phyloP scores from a whole-genome alignment of 768 basidiomycete species.

The Kwoniella newhampshirensis region DNA sequence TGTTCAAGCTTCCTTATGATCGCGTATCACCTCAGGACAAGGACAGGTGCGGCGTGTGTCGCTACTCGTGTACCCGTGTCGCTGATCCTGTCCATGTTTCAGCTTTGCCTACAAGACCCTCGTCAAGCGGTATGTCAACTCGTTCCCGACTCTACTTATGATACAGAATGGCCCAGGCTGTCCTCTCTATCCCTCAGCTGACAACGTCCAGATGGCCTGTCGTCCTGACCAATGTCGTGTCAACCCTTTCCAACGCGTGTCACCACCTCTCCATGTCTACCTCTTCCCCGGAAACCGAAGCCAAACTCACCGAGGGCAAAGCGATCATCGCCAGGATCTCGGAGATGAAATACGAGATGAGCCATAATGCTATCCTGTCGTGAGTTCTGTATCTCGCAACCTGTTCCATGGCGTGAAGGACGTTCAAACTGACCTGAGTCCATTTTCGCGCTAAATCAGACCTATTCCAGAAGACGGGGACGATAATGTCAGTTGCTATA shows the following conservation, averaged over 20 bases:
- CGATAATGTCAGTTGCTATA: constrained; percentile 69
- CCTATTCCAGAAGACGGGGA: constrained; percentile 74
- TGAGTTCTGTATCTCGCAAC: constrained; percentile 47
- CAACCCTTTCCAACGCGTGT: constrained; percentile 69
- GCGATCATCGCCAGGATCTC: constrained; percentile 70
- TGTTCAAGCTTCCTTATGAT: constrained; percentile 39
- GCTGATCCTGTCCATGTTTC: constrained; percentile 4
- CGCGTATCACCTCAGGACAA: constrained; percentile 50
- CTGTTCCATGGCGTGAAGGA: background rate
- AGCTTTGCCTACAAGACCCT: constrained; percentile 41
- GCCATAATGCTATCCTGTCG: constrained; percentile 69
- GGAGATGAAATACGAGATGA: constrained; percentile 85
- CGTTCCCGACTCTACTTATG: no score
- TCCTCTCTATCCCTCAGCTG: no score
- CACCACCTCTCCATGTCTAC: constrained; percentile 52
- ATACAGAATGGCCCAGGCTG: no score
- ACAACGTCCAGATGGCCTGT: constrained; percentile 62
- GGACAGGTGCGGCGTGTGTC: constrained; percentile 35
- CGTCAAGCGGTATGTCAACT: constrained; percentile 32
- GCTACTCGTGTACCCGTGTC: background rate
- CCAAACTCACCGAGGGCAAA: constrained; percentile 69
- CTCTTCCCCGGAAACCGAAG: constrained; percentile 40
- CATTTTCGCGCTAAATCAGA: constrained; percentile 54
- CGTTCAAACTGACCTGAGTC: background rate
- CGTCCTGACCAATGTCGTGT: constrained; percentile 77